Conservation (phyloP, 106 monocot genomes). For the Hemerocallis citrina region DNA sequence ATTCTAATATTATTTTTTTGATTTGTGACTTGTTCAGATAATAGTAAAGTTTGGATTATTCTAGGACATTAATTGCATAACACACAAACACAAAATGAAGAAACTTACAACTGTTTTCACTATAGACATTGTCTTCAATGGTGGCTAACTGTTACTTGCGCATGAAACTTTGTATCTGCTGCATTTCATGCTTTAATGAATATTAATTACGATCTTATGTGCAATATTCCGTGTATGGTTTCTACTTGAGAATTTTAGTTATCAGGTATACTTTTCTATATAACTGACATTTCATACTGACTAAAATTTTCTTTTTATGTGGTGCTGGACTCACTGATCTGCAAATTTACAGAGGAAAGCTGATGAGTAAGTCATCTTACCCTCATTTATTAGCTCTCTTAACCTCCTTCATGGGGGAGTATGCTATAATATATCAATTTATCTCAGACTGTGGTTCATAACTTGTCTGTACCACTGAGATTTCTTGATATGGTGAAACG, state of each 20-base stretch:
- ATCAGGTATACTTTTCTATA: not conserved
- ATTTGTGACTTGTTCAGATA: no score
- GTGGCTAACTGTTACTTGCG: not conserved
- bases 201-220: not conserved
- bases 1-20: no score
- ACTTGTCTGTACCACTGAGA: not conserved
- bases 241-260: not conserved
- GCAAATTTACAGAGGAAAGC: slow-evolving; percentile 63
- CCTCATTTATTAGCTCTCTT: not conserved
- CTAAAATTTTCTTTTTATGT: slow-evolving; percentile 14
- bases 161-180: not conserved
- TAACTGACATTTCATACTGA: slow-evolving; percentile 7
- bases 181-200: not conserved
- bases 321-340: slow-evolving; percentile 11
- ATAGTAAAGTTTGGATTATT: no score
- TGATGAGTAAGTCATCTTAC: slow-evolving; percentile 81
- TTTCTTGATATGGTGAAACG: no score
- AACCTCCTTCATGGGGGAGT: not conserved
- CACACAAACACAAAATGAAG: no score
- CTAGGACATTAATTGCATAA: no score
- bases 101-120: no score
- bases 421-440: not conserved
- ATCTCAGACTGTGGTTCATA: not conserved
- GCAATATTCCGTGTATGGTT: not conserved
- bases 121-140: no score